A percentile compares a stretch with the other conserved stretches of the same genome.
Conservation (phyloP, 768 basidiomycete species). For the Kwoniella sp. region DNA sequence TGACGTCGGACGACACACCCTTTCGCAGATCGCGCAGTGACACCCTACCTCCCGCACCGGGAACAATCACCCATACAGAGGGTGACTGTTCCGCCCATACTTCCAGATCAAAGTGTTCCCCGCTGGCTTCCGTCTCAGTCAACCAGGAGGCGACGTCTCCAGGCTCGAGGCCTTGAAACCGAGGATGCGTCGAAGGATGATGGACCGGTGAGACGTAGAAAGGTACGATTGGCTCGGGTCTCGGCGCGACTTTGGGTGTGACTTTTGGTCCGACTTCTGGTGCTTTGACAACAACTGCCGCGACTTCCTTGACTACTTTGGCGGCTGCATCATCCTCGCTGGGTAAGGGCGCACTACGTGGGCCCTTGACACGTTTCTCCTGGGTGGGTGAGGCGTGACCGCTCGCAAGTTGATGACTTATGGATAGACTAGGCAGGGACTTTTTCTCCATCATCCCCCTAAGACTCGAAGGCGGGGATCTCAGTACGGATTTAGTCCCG, state of each 20-base stretch:
- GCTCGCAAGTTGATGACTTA: constrained; percentile 7
- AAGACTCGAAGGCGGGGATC: not conserved
- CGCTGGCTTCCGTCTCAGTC: constrained; percentile 53
- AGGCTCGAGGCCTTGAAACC: constrained; percentile 61
- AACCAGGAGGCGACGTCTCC: constrained; percentile 60
- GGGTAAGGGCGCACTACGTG: no score
- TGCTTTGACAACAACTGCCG: no score
- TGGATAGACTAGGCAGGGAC: not conserved
- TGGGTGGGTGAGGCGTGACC: not conserved
- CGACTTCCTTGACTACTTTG: no score
- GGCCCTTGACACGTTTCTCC: no score
- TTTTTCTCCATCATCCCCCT: not conserved
- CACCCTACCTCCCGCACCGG: constrained; percentile 17
- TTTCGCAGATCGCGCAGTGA: constrained; percentile 23
- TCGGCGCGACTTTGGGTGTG: no score
- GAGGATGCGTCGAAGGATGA: constrained; percentile 76
- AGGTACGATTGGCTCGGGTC: constrained; percentile 49
- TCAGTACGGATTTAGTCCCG: not conserved
- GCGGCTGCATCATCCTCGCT: no score
- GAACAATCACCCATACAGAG: no score
- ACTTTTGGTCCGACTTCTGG: no score
- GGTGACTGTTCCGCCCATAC: constrained; percentile 47
- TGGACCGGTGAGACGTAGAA: constrained; percentile 77
- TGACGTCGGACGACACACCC: constrained; percentile 6
- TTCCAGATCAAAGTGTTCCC: constrained; percentile 58